Evolutionary conservation across 2,329 filamentous ascomycete genomes (phyloP), one percentile per base, ranked within the genome.

Genomic region (Spiromastix sp.): DNA sequence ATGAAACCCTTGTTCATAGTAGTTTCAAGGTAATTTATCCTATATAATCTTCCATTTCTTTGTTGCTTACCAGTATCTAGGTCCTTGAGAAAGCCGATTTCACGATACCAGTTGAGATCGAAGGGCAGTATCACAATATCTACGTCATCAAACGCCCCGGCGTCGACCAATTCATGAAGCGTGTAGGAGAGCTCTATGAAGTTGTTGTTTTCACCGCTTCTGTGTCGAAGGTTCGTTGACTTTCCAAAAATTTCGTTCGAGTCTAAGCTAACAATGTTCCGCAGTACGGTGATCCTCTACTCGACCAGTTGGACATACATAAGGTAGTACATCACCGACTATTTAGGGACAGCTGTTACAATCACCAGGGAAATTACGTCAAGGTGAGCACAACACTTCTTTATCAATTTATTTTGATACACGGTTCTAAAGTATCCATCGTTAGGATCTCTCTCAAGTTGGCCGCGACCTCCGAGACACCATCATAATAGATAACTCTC

Each of bases 81-180:
- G 91, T 96, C 48, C 72, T 98, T 30, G 87, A 96, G 54, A 89
- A 96, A 68, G 91, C 91, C 39, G 91, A 98, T 61, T 96, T 98
- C 56, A 98, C 91, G 4, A 96, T 98, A 55, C 91, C 91, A 0
- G 91, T 98, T 19, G 91, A 98, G 55, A 98, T 98, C 45, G 91
- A 98, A 66, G 91, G 91, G 38, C 93, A 94, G 60, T 96, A 93
- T 56, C 91, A 98, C 64, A 98, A 98, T 53, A 93, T 98, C 36
- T 98, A 98, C 57, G 91, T 98, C 46, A 98, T 98, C 60, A 98
- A 98, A 67, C 78, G 91, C 51, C 91, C 91, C n/a, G 91, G 91
- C 36, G 91, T 98, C 13, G 91, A 98, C 56, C 81, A 93, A 45
- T 98, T 98, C 62, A 95, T 98, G 85, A 96, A 96, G 70, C 73